Conservation (phyloP, 108 stramenopile genomes). For the Nitzschia sp. region DNA sequence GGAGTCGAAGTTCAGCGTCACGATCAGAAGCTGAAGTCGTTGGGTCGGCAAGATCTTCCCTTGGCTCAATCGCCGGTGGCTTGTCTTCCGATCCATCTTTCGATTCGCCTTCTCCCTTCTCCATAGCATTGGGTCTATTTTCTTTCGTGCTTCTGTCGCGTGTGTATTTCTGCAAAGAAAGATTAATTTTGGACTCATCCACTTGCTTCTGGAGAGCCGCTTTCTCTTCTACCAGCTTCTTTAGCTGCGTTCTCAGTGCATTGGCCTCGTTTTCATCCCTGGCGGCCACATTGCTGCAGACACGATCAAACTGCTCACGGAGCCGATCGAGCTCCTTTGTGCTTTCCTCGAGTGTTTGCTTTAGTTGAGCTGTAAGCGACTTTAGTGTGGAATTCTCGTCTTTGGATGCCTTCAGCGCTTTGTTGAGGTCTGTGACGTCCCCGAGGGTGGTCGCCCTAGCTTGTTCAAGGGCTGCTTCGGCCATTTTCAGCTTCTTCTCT, state of each 20-base stretch:
- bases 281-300: background rate
- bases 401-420: background rate
- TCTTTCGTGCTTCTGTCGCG: background rate
- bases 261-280: slow-evolving; percentile 17
- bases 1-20: slow-evolving; percentile 22
- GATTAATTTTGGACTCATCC: slow-evolving; percentile 7
- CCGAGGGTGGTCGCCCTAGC: background rate
- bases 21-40: background rate
- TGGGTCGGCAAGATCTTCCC: background rate
- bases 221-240: slow-evolving; percentile 21
- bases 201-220: slow-evolving; percentile 19
- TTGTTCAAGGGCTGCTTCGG: background rate
- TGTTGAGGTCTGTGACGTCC: background rate
- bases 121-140: background rate
- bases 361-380: slow-evolving; percentile 7
- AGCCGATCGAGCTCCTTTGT: slow-evolving; percentile 24
- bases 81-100: background rate
- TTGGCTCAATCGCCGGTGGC: background rate
- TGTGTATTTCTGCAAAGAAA: background rate
- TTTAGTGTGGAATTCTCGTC: background rate
- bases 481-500: background rate
- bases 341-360: slow-evolving; percentile 20
- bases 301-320: slow-evolving; percentile 21
- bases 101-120: background rate
- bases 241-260: slow-evolving; percentile 8